Percentiles rank a stretch among this genome's conserved stretches.
Evolutionary conservation across 768 basidiomycete species (phyloP).

Genomic region (Suillus subalutaceus): DNA sequence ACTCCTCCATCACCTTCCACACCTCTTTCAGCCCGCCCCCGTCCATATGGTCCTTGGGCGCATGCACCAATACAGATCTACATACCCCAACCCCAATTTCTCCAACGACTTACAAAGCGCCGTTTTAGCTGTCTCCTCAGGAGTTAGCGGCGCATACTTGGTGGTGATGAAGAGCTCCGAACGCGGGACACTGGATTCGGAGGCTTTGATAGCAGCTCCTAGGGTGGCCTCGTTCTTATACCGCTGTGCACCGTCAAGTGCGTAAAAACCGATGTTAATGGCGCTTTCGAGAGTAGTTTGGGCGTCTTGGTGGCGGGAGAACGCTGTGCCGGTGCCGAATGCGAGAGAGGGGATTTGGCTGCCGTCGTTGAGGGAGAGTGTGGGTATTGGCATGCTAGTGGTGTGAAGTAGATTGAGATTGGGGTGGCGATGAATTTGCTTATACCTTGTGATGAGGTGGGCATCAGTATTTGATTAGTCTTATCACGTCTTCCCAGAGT

Average conservation of each 20-base stretch:
- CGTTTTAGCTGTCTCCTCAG: constrained; percentile 47
- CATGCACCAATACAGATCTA: constrained; percentile 52
- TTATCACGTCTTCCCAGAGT: background rate
- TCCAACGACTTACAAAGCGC: constrained; percentile 16
- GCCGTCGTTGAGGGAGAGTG: constrained; percentile 38
- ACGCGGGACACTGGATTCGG: constrained; percentile 33
- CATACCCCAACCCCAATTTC: constrained; percentile 40
- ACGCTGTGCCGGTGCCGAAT: constrained; percentile 42
- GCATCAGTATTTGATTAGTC: background rate
- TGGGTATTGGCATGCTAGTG: constrained; percentile 24
- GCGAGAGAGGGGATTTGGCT: constrained; percentile 38
- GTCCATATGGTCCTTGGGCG: constrained; percentile 22
- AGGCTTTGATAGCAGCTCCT: constrained; percentile 33
- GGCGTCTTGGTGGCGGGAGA: constrained; percentile 29
- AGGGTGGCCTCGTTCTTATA: constrained; percentile 43
- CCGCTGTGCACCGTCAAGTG: constrained; percentile 42
- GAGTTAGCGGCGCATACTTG: constrained; percentile 53
- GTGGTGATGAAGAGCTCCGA: constrained; percentile 51
- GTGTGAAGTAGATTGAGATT: background rate
- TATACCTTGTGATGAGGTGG: background rate
- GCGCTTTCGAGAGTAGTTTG: constrained; percentile 29
- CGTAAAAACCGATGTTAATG: constrained; percentile 36
- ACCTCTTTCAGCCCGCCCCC: constrained; percentile 30
- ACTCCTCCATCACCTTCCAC: constrained; percentile 62
- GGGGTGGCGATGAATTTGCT: background rate